Conservation (phyloP, 306 rosid species). For the Fragaria ananassa region DNA sequence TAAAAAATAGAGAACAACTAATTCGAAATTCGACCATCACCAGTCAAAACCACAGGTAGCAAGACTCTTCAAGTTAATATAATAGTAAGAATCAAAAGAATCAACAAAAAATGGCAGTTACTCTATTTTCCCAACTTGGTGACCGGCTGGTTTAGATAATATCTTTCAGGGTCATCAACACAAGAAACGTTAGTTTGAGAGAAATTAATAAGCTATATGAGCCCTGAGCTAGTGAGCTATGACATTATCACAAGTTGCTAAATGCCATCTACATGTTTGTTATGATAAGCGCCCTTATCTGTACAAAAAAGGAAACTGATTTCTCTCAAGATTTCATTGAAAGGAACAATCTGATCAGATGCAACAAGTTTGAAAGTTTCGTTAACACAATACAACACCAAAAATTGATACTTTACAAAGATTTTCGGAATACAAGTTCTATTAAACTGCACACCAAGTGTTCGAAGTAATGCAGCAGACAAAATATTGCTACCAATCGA, state of each 20-base stretch:
- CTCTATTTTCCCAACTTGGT: not conserved
- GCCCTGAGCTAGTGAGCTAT: not conserved
- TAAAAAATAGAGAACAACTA: not conserved
- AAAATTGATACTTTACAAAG: too few species aligned
- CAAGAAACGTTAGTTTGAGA: not conserved
- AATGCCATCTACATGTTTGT: not conserved
- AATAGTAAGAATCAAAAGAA: not conserved
- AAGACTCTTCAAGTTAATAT: not conserved
- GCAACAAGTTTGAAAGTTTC: not conserved
- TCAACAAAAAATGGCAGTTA: not conserved
- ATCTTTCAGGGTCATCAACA: not conserved
- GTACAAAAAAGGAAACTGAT: not conserved
- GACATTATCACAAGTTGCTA: not conserved
- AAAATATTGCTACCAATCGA: not conserved
- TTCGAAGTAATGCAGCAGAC: not conserved
- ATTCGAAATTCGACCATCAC: not conserved
- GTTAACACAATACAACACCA: not conserved
- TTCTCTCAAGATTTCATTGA: not conserved
- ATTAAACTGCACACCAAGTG: constrained; percentile 5
- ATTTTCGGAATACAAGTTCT: not conserved
- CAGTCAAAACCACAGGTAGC: not conserved
- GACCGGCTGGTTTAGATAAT: not conserved
- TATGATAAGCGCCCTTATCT: not conserved
- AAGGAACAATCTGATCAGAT: not conserved
- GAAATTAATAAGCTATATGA: not conserved